A percentile compares a stretch with the other conserved stretches of the same genome.
phyloP scores from a whole-genome alignment of 495 filamentous ascomycete species.

The Letharia columbiana region DNA sequence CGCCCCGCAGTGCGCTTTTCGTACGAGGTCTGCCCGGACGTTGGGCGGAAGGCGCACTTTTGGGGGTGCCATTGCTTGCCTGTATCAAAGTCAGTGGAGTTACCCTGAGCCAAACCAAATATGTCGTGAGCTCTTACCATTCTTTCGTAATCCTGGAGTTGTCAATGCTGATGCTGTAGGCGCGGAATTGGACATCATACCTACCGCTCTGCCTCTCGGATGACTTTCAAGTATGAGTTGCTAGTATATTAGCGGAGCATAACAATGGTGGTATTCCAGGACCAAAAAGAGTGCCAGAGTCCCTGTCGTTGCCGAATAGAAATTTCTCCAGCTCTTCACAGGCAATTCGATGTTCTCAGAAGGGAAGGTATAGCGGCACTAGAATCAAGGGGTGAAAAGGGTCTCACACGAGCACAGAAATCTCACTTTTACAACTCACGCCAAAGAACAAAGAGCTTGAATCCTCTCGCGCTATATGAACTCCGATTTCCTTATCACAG shows the following conservation, averaged over 20 bases:
- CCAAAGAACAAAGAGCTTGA: background rate
- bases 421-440: background rate
- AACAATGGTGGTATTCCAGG: background rate
- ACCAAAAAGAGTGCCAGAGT: background rate
- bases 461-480: background rate
- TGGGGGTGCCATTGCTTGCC: constrained; percentile 89
- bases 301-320: background rate
- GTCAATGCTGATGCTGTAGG: constrained; percentile 14
- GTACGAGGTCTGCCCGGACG: constrained; percentile 64
- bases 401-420: background rate
- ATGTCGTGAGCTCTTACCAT: constrained; percentile 37
- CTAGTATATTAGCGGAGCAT: background rate
- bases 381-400: background rate
- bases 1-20: constrained; percentile 60
- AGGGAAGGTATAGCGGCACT: constrained; percentile 1
- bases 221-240: background rate
- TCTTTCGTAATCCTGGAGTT: constrained; percentile 52
- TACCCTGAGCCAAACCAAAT: background rate
- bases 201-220: background rate
- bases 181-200: background rate
- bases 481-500: background rate
- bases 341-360: background rate
- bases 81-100: constrained; percentile 31
- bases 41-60: constrained; percentile 82
- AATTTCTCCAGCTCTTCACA: background rate